Evolutionary conservation across 225 moss, liverwort and hornwort genomes (phyloP).

Genomic region (Physcomitrellopsis africana): DNA sequence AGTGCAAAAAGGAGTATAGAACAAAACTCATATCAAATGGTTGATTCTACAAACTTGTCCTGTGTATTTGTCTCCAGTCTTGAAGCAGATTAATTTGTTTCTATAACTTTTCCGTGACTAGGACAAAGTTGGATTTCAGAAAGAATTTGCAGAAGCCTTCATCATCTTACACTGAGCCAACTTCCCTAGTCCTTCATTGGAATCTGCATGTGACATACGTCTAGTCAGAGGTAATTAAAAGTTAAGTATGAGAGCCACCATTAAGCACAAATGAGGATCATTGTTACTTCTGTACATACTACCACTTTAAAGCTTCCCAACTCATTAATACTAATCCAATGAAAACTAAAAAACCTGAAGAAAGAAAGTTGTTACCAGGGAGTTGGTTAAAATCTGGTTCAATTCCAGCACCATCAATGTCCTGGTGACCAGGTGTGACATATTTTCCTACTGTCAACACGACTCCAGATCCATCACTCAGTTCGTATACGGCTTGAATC

Average conservation of each 20-base stretch:
- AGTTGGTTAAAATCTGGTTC: slow-evolving; percentile 70
- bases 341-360: background rate
- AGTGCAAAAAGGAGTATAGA: too few species aligned
- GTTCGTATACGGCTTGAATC: slow-evolving; percentile 82
- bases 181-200: slow-evolving; percentile 37
- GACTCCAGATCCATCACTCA: slow-evolving; percentile 86
- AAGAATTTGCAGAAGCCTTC: slow-evolving; percentile 23
- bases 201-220: slow-evolving; percentile 27
- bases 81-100: background rate
- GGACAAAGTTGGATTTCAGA: background rate
- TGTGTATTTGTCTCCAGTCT: background rate
- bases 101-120: background rate
- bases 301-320: background rate
- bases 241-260: background rate
- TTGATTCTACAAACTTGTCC: background rate
- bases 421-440: slow-evolving; percentile 71
- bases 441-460: slow-evolving; percentile 83
- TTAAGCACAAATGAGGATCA: background rate
- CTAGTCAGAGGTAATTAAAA: slow-evolving; percentile 3
- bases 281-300: background rate
- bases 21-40: too few species aligned
- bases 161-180: slow-evolving; percentile 38
- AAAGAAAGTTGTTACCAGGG: slow-evolving; percentile 47
- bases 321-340: background rate
- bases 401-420: slow-evolving; percentile 85